A percentile compares a stretch with the other conserved stretches of the same genome.
phyloP scores from a whole-genome alignment of 345 rosid species.

The Barbarea vulgaris region DNA sequence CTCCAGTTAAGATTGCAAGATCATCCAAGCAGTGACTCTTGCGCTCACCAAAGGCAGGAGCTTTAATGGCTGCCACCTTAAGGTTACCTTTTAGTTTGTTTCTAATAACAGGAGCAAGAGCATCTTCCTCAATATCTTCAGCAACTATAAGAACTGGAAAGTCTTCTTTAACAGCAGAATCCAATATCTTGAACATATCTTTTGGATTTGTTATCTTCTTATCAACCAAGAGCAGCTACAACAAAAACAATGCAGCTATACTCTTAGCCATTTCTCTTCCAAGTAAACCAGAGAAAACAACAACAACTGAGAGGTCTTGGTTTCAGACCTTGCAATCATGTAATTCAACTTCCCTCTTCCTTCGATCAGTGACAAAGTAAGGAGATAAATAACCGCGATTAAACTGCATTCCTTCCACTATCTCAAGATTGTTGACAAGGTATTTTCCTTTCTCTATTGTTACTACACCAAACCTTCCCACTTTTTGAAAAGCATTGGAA shows the following conservation, averaged over 20 bases:
- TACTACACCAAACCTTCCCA: conserved; percentile 74
- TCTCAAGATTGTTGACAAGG: conserved; percentile 57
- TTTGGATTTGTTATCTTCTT: conserved; percentile 73
- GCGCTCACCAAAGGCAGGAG: conserved; percentile 89
- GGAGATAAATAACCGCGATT: conserved; percentile 86
- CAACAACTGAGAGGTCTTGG: background rate
- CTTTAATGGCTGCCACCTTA: conserved; percentile 84
- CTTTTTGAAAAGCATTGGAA: conserved; percentile 61
- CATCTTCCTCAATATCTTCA: conserved; percentile 74
- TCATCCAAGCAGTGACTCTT: conserved; percentile 93
- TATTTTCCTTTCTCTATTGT: conserved; percentile 72
- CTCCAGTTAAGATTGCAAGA: conserved; percentile 91
- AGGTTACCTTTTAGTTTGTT: conserved; percentile 82
- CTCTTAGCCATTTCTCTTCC: conserved; percentile 41
- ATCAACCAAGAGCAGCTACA: conserved; percentile 91
- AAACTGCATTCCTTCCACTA: conserved; percentile 94
- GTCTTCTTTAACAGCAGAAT: conserved; percentile 82
- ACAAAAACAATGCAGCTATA: conserved; percentile 28
- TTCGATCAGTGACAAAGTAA: conserved; percentile 74
- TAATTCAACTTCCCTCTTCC: conserved; percentile 66
- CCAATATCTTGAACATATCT: conserved; percentile 86
- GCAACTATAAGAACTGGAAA: conserved; percentile 79
- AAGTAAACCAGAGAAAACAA: conserved; percentile 10
- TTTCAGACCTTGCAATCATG: conserved; percentile 74
- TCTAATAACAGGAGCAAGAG: conserved; percentile 79